Base-by-base conservation (phyloP, 2,329 filamentous ascomycete species). In the Penicillium brasilianum region DNA sequence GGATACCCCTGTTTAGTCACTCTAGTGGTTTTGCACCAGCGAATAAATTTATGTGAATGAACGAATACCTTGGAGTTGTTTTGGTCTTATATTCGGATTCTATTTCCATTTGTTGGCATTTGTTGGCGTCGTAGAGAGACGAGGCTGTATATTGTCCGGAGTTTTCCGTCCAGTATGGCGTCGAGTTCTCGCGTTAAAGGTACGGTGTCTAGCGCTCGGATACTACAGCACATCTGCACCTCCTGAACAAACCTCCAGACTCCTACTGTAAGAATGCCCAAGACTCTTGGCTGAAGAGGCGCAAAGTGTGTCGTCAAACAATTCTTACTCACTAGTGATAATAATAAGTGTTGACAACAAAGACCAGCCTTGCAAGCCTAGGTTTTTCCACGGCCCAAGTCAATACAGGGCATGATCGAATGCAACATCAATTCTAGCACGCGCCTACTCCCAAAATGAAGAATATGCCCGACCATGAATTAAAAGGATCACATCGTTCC, bases 1-100 rank as follows among this genome's bases (percentile, higher is more conserved):
- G 32, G 41, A 57, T 57, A 46, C 39, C 51, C 51, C 51, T 41
- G 43, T n/a, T 6, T 49, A 57, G 51, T 16, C 51, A 37, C 34
- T n/a, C 9, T 49, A 57, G 51, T 14, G 6, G 25, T 43, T 30
- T 18, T 54, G 22, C 20, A 34, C n/a, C 46, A 34, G 28, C 36
- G 36, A 54, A 53, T 53, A 18, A 25, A 43, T 13, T 13, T n/a
- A 30, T 18, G 28, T 16, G 14, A 30, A 30, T n/a, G 25, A 30
- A 41, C 18, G 32, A 25, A 39, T 32, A 37, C 11, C 16, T 30
- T 13, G 34, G 16, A 20, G 7, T 16, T 36, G 41, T 57, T 44
- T 52, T 30, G 10, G n/a, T 30, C 9, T 22, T 20, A 9, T 11
- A 18, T 8, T 30, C 30, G 25, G 16, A 9, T 30, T 30, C 8